Percentiles rank a stretch among this genome's conserved stretches.
These are phyloP conservation scores for Chalciporus piperatus DNA, from an alignment of 768 basidiomycete genomes.

Conservation along the genomic window DNA sequence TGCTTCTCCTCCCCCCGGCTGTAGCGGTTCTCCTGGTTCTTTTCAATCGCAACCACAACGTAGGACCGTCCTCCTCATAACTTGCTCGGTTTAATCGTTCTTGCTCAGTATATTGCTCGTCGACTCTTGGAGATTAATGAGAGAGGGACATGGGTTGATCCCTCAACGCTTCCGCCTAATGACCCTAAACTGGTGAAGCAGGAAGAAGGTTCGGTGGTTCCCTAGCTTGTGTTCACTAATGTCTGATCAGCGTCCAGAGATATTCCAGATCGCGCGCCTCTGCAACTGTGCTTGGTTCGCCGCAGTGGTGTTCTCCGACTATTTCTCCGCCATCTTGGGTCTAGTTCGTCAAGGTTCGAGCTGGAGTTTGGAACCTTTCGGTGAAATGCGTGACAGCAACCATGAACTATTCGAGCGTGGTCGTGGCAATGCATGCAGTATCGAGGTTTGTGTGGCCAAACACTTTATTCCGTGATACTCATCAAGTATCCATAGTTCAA, in stretches of 20 bases:
- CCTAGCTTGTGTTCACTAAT: neutral
- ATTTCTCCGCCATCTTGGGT: slow-evolving; percentile 80
- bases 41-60: slow-evolving; percentile 91
- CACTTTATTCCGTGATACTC: neutral
- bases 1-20: slow-evolving; percentile 77
- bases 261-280: slow-evolving; percentile 81
- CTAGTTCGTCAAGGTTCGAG: slow-evolving; percentile 68
- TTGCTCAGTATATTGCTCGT: slow-evolving; percentile 67
- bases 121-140: slow-evolving; percentile 83
- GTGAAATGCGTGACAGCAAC: slow-evolving; percentile 61
- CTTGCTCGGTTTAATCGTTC: neutral
- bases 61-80: slow-evolving; percentile 31
- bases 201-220: slow-evolving; percentile 44
- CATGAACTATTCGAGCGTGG: slow-evolving; percentile 75
- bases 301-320: slow-evolving; percentile 75
- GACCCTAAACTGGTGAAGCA: slow-evolving; percentile 43
- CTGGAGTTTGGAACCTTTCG: slow-evolving; percentile 78
- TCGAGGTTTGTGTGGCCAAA: slow-evolving; percentile 51
- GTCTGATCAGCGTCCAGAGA: slow-evolving; percentile 37
- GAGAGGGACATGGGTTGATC: slow-evolving; percentile 58
- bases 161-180: slow-evolving; percentile 38
- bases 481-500: slow-evolving; percentile 57
- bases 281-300: slow-evolving; percentile 83
- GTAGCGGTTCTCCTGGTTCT: slow-evolving; percentile 73
- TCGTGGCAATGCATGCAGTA: slow-evolving; percentile 77